Percentiles rank a stretch among this genome's conserved stretches.
phyloP scores from a whole-genome alignment of 1,284 basidiomycete genomes.

The Sanghuangporus sanghuang region DNA sequence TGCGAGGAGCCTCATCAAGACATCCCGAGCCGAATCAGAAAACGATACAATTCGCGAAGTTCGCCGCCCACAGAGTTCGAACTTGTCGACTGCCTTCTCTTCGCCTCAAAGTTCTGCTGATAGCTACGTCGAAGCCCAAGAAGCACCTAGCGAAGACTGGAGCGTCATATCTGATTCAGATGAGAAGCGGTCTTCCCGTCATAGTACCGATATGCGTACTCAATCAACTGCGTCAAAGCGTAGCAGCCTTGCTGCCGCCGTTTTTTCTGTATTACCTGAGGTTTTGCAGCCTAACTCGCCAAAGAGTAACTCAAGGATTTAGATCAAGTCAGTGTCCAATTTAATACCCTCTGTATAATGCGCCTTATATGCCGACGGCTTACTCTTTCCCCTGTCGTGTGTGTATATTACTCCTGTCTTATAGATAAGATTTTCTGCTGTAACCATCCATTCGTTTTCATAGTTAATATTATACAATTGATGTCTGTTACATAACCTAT shows the following conservation, averaged over 20 bases:
- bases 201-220: slow-evolving; percentile 35
- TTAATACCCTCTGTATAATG: background rate
- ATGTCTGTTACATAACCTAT: background rate
- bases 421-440: background rate
- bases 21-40: slow-evolving; percentile 28
- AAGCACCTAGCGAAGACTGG: slow-evolving; percentile 71
- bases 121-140: slow-evolving; percentile 46
- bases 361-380: too few species aligned
- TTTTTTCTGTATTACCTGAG: slow-evolving; percentile 16
- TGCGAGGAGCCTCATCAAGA: slow-evolving; percentile 75
- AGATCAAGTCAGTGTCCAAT: slow-evolving; percentile 4
- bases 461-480: background rate
- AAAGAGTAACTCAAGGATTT: slow-evolving; percentile 4
- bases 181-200: slow-evolving; percentile 47
- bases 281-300: slow-evolving; percentile 9
- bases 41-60: slow-evolving; percentile 35
- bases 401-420: background rate
- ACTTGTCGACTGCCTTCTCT: slow-evolving; percentile 29
- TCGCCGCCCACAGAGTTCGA: slow-evolving; percentile 26
- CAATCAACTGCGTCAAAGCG: slow-evolving; percentile 40
- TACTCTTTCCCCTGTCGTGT: too few species aligned
- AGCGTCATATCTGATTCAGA: slow-evolving; percentile 76
- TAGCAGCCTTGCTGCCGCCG: slow-evolving; percentile 43
- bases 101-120: slow-evolving; percentile 40
- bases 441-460: background rate